Evolutionary conservation across 2,329 filamentous ascomycete species (phyloP), one percentile per base, ranked within the genome.

Genomic region (Fusarium succisae): DNA sequence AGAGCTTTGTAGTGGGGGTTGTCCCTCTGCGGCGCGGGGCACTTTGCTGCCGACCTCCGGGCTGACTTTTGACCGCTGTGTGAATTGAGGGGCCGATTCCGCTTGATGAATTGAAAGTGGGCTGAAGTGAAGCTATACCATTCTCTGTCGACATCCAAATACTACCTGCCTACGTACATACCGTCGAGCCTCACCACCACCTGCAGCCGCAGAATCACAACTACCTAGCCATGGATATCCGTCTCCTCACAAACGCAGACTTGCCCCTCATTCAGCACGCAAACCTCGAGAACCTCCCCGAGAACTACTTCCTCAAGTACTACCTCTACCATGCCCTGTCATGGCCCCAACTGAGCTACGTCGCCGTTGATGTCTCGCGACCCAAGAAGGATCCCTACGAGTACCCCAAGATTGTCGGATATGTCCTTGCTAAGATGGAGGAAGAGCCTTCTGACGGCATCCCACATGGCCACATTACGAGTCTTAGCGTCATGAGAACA

Each of bases 261-360:
- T 93, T 97, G 76, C 94, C 94, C 76, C 92, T 96, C 81, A 95
- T 99, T 82, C 96, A 99, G 86, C 95, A 97, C 84, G 96, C 96
- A 81, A 98, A 99, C 87, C 95, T 99, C 82, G 97, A 97, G 83
- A 99, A 99, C 87, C 90, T 99, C 61, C 96, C 96, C 75, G 96
- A 99, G 85, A 99, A 99, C 88, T 99, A 99, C 90, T 98, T 98
- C 84, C 94, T 98, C 85, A 99, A 99, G 89, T 99, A 99, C 89
- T 99, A 99, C 87, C 91, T 99, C 80, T 99, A 99, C 90, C 96
- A 99, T 85, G 95, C 96, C 22, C 91, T 98, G 76, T 97, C 95
- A 78, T 99, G 96, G 96, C 96, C 96, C 51, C 96, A 98, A 85
- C 91, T 99, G 75, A 96, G 93, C 84, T 98, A 95, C 84, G 96